These are phyloP conservation scores for Populus ilicifolia DNA, from an alignment of 345 rosid species.

Conservation along the genomic window DNA sequence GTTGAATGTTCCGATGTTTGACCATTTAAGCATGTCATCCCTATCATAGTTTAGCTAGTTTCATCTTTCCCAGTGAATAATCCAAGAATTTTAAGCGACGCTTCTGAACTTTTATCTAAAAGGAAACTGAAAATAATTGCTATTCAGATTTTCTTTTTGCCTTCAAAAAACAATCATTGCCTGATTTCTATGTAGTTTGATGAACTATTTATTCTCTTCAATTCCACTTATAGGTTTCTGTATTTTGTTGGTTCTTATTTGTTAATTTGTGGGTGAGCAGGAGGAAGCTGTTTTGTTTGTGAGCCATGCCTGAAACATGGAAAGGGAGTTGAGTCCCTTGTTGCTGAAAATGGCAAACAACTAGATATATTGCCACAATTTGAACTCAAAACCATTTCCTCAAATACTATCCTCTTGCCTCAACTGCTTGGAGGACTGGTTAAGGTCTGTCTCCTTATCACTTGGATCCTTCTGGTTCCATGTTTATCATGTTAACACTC, in stretches of 20 bases:
- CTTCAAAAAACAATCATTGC: neutral
- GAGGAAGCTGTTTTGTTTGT: conserved; percentile 52
- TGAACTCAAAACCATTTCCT: conserved; percentile 19
- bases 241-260: conserved; percentile 14
- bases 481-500: neutral
- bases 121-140: neutral
- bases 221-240: neutral
- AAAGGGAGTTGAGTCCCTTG: conserved; percentile 19
- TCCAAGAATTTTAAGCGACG: neutral
- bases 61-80: neutral
- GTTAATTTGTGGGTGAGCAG: conserved; percentile 32
- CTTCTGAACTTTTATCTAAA: neutral
- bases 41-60: neutral
- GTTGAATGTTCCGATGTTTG: neutral
- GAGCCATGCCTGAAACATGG: conserved; percentile 81
- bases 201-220: neutral
- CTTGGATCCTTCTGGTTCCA: conserved; percentile 1
- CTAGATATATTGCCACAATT: conserved; percentile 8
- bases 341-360: conserved; percentile 22
- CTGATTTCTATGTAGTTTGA: neutral
- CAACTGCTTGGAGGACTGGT: conserved; percentile 41
- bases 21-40: neutral
- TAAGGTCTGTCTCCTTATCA: conserved; percentile 50
- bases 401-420: conserved; percentile 21
- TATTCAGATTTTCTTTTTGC: neutral